Evolutionary conservation across 257 asterid genomes (phyloP).

Genomic region (Jasminum sambac): DNA sequence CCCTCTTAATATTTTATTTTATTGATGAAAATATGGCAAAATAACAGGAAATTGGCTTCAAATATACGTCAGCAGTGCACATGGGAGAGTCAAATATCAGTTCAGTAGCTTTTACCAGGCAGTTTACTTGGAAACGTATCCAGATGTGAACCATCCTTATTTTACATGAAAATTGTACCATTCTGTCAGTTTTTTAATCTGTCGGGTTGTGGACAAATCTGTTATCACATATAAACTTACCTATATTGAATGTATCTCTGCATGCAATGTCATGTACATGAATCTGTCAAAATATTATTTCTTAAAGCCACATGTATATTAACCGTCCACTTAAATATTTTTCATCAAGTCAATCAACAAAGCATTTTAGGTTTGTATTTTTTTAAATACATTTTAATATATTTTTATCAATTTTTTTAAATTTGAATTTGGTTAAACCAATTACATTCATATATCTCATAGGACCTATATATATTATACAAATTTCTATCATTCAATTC

Average conservation of each 20-base stretch:
- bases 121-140: conserved; percentile 19
- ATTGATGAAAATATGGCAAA: neutral
- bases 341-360: too few species aligned
- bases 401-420: too few species aligned
- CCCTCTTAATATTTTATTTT: neutral
- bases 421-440: too few species aligned
- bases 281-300: conserved; percentile 13
- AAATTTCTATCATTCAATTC: too few species aligned
- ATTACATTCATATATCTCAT: too few species aligned
- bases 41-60: neutral
- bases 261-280: conserved; percentile 11
- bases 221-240: neutral
- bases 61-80: conserved; percentile 23
- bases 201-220: neutral
- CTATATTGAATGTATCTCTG: conserved; percentile 2
- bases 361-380: too few species aligned
- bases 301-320: conserved; percentile 15
- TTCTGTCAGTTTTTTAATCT: conserved; percentile 23
- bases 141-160: conserved; percentile 39
- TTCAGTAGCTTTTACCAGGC: conserved; percentile 1
- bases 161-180: conserved; percentile 22
- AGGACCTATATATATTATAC: too few species aligned
- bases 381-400: too few species aligned
- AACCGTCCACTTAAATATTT: neutral
- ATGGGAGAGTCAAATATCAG: conserved; percentile 21